These are phyloP conservation scores for Graphiopsis chlorocephala DNA, from an alignment of 2,329 filamentous ascomycete species.

Conservation along the genomic window DNA sequence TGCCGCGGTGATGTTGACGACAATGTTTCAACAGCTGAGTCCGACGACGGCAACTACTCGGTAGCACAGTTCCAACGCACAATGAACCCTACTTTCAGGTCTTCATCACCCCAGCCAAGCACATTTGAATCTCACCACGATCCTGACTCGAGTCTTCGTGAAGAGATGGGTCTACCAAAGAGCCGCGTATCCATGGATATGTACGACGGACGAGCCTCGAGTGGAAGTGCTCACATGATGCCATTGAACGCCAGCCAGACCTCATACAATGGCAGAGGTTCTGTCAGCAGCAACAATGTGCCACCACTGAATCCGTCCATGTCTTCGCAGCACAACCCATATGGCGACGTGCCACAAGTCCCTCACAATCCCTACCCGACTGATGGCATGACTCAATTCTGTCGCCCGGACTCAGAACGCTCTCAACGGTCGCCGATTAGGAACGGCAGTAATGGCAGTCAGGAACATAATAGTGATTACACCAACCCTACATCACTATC, in stretches of 20 bases:
- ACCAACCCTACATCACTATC: constrained; percentile 87
- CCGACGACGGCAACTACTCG: constrained; percentile 85
- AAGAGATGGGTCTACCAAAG: constrained; percentile 58
- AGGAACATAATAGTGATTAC: constrained; percentile 67
- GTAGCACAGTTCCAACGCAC: constrained; percentile 93
- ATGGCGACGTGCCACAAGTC: constrained; percentile 63
- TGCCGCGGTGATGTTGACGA: constrained; percentile 83
- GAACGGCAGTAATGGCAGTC: constrained; percentile 80
- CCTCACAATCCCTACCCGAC: constrained; percentile 92
- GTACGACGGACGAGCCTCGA: constrained; percentile 26
- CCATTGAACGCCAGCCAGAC: not conserved
- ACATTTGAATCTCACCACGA: constrained; percentile 91
- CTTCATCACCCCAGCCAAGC: constrained; percentile 93
- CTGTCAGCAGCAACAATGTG: constrained; percentile 13
- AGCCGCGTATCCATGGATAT: constrained; percentile 37
- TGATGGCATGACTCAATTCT: constrained; percentile 98
- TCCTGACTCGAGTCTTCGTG: constrained; percentile 69
- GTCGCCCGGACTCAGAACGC: constrained; percentile 69
- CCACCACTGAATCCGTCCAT: constrained; percentile 18
- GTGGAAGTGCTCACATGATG: constrained; percentile 7
- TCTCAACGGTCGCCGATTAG: constrained; percentile 66
- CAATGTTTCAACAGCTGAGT: constrained; percentile 69
- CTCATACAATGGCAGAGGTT: constrained; percentile 8
- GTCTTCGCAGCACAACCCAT: constrained; percentile 47
- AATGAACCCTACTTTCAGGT: constrained; percentile 92